Base-by-base conservation (phyloP, 169 alveolate genomes). In the Eimeria mitis region DNA sequence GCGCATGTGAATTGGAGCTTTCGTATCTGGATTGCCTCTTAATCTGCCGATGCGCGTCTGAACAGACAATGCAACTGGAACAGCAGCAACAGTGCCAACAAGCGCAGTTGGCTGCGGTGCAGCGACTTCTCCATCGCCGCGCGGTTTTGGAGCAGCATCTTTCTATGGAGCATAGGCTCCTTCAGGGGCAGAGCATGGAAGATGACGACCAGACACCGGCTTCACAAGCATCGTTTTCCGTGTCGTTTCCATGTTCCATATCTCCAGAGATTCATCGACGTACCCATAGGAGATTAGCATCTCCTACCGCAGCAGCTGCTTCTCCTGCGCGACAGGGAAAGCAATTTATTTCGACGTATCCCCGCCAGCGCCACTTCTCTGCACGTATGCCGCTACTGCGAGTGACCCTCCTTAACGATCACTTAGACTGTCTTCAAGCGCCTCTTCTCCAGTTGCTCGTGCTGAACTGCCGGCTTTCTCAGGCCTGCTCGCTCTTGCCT, bases 341-440 rank as follows among this genome's bases (percentile, higher is more conserved):
- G 28, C 16, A 56, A 25, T 14, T 31, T 21, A 7, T 65, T 49
- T 68, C 59, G 42, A 14, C 92, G 52, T 63, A 61, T n/a, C 92
- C 92, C 14, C 83, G 65, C 34, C 92, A 87, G 68, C 78, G 92
- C 65, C 68, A 34, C 19, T 13, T 87, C 52, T 63, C 73, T 59
- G 92, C 92, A 34, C 52, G 65, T 5, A 63, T 87, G 68, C 81
- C 92, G 71, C 63, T 63, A 37, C 73, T 91, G 70, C 84, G 94
- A 14, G 78, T 92, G 34, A 92, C 96, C 25, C 89, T 92, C n/a
- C 94, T 92, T 61, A 68, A 83, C 63, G 92, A 83, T 25, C 81
- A 70, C 85, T 59, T 76, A 49, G 95, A 81, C 37, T 79, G 89
- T 40, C 81, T 92, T 44, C 92, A 92, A 28, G 96, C 96, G 13